Evolutionary conservation across 331 rosid species (phyloP), one percentile per base, ranked within the genome.

Genomic region (Arachis monticola): DNA sequence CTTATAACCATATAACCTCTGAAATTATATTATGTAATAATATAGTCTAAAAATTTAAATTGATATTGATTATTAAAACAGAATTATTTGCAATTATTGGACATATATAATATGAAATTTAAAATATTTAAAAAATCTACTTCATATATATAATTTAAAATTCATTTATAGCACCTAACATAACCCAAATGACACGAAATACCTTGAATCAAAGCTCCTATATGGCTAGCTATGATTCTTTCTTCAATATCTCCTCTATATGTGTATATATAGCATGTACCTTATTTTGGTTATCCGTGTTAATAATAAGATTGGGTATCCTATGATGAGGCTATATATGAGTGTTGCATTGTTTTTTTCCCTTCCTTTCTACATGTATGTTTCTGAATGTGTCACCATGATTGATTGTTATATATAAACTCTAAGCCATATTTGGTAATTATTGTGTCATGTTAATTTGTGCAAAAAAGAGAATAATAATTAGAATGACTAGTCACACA

Each of bases 151-250:
- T 3, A 12, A 4, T 58, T 72, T n/a, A 32, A 75, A 55, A 42
- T 44, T 65, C 7, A 42, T 42, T 46, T 65, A 45, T 65, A 45
- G 65, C n/a, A 13, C 32, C 5, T 41, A 8, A 64, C 48, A 55
- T 55, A 75, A 65, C 73, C 66, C 73, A 75, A 41, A 75, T 27
- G 67, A 65, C 79, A 75, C 73, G 73, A 75, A 75, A 75, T 65
- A 22, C 48, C 67, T n/a, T 38, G 41, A 38, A 3, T 0, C 3
- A 14, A 62, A 74, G 46, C 32, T 64, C 47, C 64, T 64, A 55
- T 64, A 55, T 14, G 10, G 30, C 60, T 55, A 55, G 27, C 60
- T 55, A 55, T 55, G 60, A 13, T 55, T 13, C 9, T 55, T 12
- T 51, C 57, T 51, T 46, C 11, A 5, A 6, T 46, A 48, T 48